These are phyloP conservation scores for Juglanconis juglandina DNA, from an alignment of 2,329 filamentous ascomycete species.

Conservation along the genomic window DNA sequence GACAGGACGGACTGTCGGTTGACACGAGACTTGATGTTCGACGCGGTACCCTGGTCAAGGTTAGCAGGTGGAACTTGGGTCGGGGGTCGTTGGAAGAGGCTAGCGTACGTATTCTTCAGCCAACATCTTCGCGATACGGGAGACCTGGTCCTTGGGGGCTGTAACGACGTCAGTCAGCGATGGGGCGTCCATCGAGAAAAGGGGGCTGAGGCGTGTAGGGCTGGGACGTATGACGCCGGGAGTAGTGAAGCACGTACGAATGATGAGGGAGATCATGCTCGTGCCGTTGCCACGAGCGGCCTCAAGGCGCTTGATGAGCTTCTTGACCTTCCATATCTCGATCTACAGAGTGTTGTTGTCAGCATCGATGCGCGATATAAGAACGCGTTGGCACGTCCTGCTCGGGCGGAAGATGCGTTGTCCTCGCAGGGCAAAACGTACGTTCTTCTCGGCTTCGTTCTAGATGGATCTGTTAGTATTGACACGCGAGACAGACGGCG, in stretches of 20 bases:
- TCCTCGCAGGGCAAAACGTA: slow-evolving; percentile 35
- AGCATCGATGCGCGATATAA: slow-evolving; percentile 22
- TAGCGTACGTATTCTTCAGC: slow-evolving; percentile 94
- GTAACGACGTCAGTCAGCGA: slow-evolving; percentile 24
- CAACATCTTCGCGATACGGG: slow-evolving; percentile 97
- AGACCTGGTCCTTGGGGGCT: slow-evolving; percentile 98
- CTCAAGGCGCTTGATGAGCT: slow-evolving; percentile 98
- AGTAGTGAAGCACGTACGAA: slow-evolving; percentile 61
- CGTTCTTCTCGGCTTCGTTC: slow-evolving; percentile 92
- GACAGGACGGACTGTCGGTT: slow-evolving; percentile 97
- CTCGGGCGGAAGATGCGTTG: not conserved
- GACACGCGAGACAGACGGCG: not conserved
- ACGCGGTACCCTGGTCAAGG: slow-evolving; percentile 75
- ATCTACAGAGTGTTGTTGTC: slow-evolving; percentile 43
- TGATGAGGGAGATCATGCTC: slow-evolving; percentile 99
- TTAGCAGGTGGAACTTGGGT: not conserved
- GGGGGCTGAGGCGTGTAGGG: no score
- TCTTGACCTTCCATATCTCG: slow-evolving; percentile 97
- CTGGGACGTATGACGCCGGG: not conserved
- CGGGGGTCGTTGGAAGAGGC: slow-evolving; percentile 19
- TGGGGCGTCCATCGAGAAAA: no score
- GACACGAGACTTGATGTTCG: slow-evolving; percentile 99
- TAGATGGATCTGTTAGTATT: not conserved
- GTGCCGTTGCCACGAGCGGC: slow-evolving; percentile 97
- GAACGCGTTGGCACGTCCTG: not conserved